Conservation (phyloP, 1,284 basidiomycete species). For the Leccinum solheimii region DNA sequence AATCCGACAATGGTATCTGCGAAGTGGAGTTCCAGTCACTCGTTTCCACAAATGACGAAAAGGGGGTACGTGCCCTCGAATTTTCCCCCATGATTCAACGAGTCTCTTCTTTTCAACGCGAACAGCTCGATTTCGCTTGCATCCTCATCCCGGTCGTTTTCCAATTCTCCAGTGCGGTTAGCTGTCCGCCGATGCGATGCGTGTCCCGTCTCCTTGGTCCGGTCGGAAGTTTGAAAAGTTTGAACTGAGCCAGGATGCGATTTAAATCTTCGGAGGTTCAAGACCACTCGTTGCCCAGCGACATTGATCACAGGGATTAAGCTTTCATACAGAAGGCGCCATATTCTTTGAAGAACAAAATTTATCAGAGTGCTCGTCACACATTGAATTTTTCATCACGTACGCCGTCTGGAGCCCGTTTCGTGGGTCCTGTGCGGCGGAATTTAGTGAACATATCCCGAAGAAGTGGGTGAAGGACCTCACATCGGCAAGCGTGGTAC, state of each 20-base stretch:
- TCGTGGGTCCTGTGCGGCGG: not conserved
- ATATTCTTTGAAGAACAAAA: not conserved
- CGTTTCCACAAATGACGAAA: not conserved
- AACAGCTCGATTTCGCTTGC: not conserved
- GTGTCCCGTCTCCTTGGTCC: not conserved
- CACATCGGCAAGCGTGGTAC: not conserved
- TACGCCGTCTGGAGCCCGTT: not conserved
- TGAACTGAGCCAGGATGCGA: not conserved
- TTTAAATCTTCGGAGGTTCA: constrained; percentile 8
- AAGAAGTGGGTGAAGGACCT: not conserved
- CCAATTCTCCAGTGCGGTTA: not conserved
- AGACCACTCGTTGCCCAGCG: not conserved
- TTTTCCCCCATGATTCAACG: not conserved
- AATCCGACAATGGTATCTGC: not conserved
- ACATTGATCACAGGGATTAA: no score
- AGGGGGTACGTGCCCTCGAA: not conserved
- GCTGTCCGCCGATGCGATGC: not conserved
- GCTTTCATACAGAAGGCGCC: not conserved
- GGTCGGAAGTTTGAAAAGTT: not conserved
- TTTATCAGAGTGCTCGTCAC: not conserved
- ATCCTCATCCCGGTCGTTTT: not conserved
- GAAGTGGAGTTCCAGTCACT: not conserved
- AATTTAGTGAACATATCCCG: not conserved
- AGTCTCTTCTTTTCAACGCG: not conserved
- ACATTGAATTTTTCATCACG: not conserved